Percentiles rank a stretch among this genome's conserved stretches.
These are phyloP conservation scores for Leishmania aethiopica DNA, from an alignment of 208 protist species.

Conservation along the genomic window DNA sequence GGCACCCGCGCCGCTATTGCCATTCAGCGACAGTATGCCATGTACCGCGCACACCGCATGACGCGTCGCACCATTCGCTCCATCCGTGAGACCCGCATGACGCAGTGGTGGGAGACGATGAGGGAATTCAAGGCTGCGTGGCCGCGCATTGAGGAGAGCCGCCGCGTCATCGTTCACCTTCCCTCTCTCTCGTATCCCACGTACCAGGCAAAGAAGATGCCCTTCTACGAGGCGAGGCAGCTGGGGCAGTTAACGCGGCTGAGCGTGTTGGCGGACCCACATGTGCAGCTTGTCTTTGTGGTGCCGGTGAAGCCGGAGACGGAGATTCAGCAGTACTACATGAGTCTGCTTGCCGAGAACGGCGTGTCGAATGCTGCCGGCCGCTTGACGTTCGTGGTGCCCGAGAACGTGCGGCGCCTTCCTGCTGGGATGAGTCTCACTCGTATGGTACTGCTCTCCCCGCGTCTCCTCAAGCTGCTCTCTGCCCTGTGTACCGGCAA, in stretches of 20 bases:
- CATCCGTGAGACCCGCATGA: constrained; percentile 51
- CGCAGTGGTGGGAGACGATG: constrained; percentile 84
- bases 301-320: constrained; percentile 74
- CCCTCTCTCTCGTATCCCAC: constrained; percentile 85
- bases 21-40: constrained; percentile 86
- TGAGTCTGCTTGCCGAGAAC: constrained; percentile 59
- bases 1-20: constrained; percentile 77
- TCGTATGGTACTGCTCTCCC: constrained; percentile 65
- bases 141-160: constrained; percentile 58
- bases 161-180: constrained; percentile 82
- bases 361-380: constrained; percentile 60
- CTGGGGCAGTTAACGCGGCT: constrained; percentile 85
- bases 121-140: constrained; percentile 74
- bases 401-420: constrained; percentile 75
- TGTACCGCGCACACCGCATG: constrained; percentile 72
- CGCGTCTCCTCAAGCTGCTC: constrained; percentile 87
- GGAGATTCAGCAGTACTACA: constrained; percentile 86
- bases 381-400: constrained; percentile 79
- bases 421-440: constrained; percentile 80
- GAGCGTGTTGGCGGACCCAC: constrained; percentile 73
- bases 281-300: constrained; percentile 84
- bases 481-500: constrained; percentile 58
- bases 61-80: constrained; percentile 75
- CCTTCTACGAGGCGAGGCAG: constrained; percentile 82
- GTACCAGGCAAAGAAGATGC: constrained; percentile 77